These are phyloP conservation scores for Fusarium redolens DNA, from an alignment of 2,329 filamentous ascomycete genomes.

Conservation along the genomic window DNA sequence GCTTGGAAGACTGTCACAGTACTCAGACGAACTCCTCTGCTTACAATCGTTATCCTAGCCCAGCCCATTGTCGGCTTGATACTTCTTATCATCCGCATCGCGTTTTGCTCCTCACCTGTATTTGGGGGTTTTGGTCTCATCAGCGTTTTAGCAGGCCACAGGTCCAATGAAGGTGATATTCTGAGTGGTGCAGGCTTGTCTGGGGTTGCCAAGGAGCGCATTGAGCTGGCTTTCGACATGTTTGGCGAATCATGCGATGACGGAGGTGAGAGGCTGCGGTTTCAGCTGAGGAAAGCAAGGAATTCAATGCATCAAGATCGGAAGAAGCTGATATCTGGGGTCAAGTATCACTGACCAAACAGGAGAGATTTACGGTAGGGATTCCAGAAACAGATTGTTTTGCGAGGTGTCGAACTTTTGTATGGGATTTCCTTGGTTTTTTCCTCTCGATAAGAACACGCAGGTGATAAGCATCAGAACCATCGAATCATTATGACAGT, in stretches of 20 bases:
- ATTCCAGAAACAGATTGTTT: not conserved
- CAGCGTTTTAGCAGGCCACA: not conserved
- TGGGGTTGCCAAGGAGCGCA: not conserved
- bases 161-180: rapidly evolving
- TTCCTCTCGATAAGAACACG: rapidly evolving
- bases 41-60: not conserved
- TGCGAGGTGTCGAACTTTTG: not conserved
- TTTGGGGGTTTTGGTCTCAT: not conserved
- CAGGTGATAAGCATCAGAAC: not conserved
- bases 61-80: not conserved
- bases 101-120: not conserved
- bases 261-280: not conserved
- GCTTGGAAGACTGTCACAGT: not conserved
- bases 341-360: not conserved
- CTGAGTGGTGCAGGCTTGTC: not conserved
- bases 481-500: not conserved
- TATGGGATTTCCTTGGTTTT: not conserved
- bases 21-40: not conserved
- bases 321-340: not conserved
- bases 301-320: not conserved
- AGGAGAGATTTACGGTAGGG: not conserved
- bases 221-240: not conserved
- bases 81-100: not conserved
- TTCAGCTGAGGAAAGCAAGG: not conserved
- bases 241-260: not conserved